Percentiles rank a stretch among this genome's conserved stretches.
Conservation (phyloP, 768 basidiomycete species). For the Leccinum barrowsii region DNA sequence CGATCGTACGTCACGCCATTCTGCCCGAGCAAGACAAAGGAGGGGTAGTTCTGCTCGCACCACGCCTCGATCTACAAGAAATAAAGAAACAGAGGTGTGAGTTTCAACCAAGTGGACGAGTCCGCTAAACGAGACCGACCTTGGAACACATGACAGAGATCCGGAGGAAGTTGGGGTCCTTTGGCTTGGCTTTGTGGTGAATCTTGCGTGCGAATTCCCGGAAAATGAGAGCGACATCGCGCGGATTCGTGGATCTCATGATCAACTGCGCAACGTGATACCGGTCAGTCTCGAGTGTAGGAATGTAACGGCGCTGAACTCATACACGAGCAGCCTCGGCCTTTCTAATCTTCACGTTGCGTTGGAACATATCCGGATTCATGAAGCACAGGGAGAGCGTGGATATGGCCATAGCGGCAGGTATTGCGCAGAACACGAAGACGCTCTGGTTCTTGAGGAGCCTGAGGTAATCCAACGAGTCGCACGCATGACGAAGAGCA, state of each 20-base stretch:
- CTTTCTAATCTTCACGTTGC: conserved; percentile 93
- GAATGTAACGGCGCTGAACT: not conserved
- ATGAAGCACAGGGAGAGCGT: conserved; percentile 91
- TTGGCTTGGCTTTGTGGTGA: conserved; percentile 71
- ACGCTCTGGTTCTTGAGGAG: conserved; percentile 87
- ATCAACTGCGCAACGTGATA: conserved; percentile 58
- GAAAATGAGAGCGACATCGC: conserved; percentile 89
- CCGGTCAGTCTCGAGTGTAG: not conserved
- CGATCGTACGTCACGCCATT: conserved; percentile 39
- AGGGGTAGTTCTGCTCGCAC: conserved; percentile 91
- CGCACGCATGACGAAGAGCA: conserved; percentile 77
- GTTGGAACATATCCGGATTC: conserved; percentile 82
- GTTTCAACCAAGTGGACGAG: conserved; percentile 1
- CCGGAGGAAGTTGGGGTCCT: conserved; percentile 84
- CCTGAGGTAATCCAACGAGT: conserved; percentile 86
- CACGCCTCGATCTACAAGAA: conserved; percentile 79
- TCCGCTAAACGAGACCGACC: conserved; percentile 38
- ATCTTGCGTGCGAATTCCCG: conserved; percentile 77
- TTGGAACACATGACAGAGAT: conserved; percentile 82
- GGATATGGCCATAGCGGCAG: conserved; percentile 93
- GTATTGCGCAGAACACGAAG: conserved; percentile 95
- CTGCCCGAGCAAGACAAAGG: conserved; percentile 55
- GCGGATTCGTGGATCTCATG: conserved; percentile 86
- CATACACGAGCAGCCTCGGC: conserved; percentile 81
- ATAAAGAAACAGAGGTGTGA: not conserved